Evolutionary conservation across 2,329 filamentous ascomycete genomes (phyloP).

Genomic region (Microsporum canis): DNA sequence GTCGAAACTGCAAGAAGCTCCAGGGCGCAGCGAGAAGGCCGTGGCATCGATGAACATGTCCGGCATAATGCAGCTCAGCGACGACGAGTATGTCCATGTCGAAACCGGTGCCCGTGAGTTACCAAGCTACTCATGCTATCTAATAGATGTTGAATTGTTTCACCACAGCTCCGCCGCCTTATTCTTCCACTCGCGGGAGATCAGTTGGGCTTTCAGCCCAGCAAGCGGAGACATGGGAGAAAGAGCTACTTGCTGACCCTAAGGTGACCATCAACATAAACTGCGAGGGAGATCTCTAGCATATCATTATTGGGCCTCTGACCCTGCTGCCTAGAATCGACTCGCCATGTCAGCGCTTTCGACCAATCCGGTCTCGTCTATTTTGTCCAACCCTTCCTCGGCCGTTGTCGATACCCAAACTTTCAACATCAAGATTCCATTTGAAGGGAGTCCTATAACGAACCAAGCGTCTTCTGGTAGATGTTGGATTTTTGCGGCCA

Average conservation of each 20-base stretch:
- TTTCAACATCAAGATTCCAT: slow-evolving; percentile 72
- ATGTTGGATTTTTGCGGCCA: slow-evolving; percentile 86
- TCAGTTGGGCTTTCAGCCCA: slow-evolving; percentile 15
- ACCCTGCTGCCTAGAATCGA: slow-evolving; percentile 41
- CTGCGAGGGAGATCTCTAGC: not conserved
- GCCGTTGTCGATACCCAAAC: slow-evolving; percentile 61
- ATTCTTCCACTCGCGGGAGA: slow-evolving; percentile 8
- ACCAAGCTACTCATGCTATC: not conserved
- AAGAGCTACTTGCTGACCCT: slow-evolving; percentile 19
- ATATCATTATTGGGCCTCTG: not conserved
- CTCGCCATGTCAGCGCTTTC: slow-evolving; percentile 65
- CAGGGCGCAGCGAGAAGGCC: not conserved
- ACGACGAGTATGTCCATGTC: not conserved
- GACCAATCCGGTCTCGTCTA: slow-evolving; percentile 51
- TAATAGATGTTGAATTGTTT: not conserved
- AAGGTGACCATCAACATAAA: slow-evolving; percentile 15
- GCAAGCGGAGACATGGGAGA: slow-evolving; percentile 19
- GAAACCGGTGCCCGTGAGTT: not conserved
- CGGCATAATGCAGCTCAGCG: not conserved
- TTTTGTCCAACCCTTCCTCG: slow-evolving; percentile 54
- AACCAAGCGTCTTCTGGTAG: slow-evolving; percentile 72
- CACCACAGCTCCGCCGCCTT: not conserved
- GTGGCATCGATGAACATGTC: not conserved
- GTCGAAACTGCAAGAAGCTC: not conserved
- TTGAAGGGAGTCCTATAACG: slow-evolving; percentile 72